Evolutionary conservation across 805 yeast species (phyloP), one percentile per base, ranked within the genome.

Genomic region (Ogataea ganodermae): DNA sequence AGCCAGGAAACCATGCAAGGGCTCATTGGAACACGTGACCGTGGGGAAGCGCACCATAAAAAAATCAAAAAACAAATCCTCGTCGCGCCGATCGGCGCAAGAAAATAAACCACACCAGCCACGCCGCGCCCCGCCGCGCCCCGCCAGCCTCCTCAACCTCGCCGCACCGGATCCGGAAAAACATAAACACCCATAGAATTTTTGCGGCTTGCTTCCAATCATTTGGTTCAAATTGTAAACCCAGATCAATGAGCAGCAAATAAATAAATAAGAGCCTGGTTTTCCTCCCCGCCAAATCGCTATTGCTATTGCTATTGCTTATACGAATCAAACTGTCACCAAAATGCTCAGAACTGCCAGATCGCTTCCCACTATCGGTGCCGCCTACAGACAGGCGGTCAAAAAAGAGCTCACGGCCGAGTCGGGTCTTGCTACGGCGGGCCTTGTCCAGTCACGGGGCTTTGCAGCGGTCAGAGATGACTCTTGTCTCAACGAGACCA

Each of bases 341-440:
- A 42, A 4, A 33, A 62, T 64, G 65, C 51, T 67, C n/a, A 66
- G 70, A 65, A 53, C 60, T 7, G 69, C 63, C 14, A 63, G 62
- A 53, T 66, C 70, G 16, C 49, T 66, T 21, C 70, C 70, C 10
- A 55, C 66, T 3, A 55, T 67, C 37, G 57, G 69, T 33, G 51
- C 60, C 9, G 57, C 63, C 10, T 60, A 54, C 44, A 61, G 61
- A 37, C 66, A 60, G 36, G 51, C 62, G 9, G 27, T 58, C 7
- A 53, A 48, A 18, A 48, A 48, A 8, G 56, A 52, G 41, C 22
- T 35, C 27, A 32, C 39, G 6, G 12, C 43, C 30, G 33, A 37
- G 20, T 16, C 49, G 21, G 20, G 27, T 16, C 12, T 44, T 30
- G 35, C 48, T 10, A 14, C n/a, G n/a, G n/a, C 49, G 21, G 20